These are phyloP conservation scores for Lignosus rhinocerotis DNA, from an alignment of 1,284 basidiomycete species.

Conservation along the genomic window DNA sequence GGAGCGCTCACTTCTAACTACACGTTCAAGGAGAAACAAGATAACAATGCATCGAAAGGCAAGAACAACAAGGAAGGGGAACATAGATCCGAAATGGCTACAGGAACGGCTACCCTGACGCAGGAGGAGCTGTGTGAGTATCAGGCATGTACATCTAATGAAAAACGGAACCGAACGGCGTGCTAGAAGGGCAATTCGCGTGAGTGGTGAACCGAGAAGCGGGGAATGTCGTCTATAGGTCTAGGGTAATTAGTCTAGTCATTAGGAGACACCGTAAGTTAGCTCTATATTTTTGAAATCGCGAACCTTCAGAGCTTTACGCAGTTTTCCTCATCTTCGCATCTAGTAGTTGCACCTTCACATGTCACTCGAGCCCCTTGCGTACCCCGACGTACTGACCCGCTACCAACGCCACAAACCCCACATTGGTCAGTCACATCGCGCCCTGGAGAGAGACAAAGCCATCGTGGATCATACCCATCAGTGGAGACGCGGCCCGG, in stretches of 20 bases:
- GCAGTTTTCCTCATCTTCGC: not conserved
- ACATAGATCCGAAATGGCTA: not conserved
- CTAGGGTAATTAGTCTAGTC: constrained; percentile 1
- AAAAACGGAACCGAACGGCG: not conserved
- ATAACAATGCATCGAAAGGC: not conserved
- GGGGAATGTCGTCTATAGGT: not conserved
- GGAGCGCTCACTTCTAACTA: not conserved
- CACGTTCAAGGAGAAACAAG: not conserved
- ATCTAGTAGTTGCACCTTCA: not conserved
- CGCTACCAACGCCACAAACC: constrained; percentile 8
- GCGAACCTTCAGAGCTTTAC: not conserved
- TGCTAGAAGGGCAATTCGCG: not conserved
- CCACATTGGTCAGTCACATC: constrained; percentile 21
- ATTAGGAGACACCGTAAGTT: not conserved
- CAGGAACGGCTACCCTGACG: not conserved
- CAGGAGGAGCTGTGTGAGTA: not conserved
- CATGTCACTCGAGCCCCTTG: not conserved
- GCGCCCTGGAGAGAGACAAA: constrained; percentile 20
- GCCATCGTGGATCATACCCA: constrained; percentile 28
- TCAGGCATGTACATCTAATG: not conserved
- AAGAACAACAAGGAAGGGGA: not conserved
- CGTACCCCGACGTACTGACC: constrained; percentile 16
- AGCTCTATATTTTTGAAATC: constrained; percentile 4
- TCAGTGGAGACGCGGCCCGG: constrained; percentile 24
- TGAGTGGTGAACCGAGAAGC: not conserved